Base-by-base conservation (phyloP, 164 flowering plant genomes). In the Magnolia officinalis region DNA sequence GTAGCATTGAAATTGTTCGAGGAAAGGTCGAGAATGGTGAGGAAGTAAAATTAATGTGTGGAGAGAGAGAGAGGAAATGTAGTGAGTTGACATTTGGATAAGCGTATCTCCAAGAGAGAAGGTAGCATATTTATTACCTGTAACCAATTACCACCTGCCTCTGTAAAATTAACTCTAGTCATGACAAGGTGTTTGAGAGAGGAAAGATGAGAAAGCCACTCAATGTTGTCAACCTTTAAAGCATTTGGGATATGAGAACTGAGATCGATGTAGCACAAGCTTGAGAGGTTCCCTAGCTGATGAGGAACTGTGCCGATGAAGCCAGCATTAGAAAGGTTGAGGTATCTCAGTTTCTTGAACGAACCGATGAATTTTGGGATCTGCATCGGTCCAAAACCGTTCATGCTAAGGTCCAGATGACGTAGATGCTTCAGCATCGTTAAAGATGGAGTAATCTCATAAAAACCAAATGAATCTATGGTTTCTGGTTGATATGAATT, bases 331-430 rank as follows among this genome's bases (percentile, higher is more conserved):
- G 76, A 63, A 21, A 78, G 37, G 71, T 78, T 64, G 70, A 71
- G 18, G 8, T 74, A 74, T n/a, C 63, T 50, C 51, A 74, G 29
- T 31, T 64, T 50, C 1, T 20, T 50, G 7, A 75, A 13, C 6
- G 73, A 75, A 58, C 78, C 81, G 16, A 79, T 2, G 72, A 70
- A 74, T 2, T 29, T 31, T 70, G 80, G 80, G 18, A 78, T 74
- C 0, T 45, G 9, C 2, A 26, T 70, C 1, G 63, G 78, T 0
- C 49, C 51, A 52, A 78, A 78, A 51, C 14, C 14, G 23, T 78
- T 78, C 7, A 6, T 0, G 29, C 77, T 78, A 45, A 74, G 26
- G 63, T 78, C 77, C 71, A 78, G 61, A 45, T 37, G 14, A 1
- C 52, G 50, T 1, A 78, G 67, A 9, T 79, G 24, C 23, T 75